Evolutionary conservation across 306 rosid species (phyloP).

Genomic region (Styphnolobium japonicum): DNA sequence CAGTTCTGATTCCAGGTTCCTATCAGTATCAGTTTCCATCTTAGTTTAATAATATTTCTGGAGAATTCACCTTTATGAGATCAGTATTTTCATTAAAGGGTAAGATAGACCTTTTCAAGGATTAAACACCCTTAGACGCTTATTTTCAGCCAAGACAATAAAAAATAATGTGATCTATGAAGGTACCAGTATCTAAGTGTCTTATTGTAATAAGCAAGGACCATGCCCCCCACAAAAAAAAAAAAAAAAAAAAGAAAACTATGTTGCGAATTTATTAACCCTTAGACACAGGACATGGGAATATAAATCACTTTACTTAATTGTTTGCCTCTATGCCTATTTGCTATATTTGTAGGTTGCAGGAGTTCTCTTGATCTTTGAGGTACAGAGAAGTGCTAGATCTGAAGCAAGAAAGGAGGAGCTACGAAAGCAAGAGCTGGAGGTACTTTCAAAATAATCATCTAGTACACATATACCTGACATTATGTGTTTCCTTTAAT

Average conservation of each 20-base stretch:
- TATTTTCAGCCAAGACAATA: too few species aligned
- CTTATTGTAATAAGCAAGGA: neutral
- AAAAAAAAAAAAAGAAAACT: neutral
- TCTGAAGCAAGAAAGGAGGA: slow-evolving; percentile 96
- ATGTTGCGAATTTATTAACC: neutral
- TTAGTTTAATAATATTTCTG: neutral
- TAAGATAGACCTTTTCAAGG: neutral
- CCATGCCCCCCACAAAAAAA: neutral
- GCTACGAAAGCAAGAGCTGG: slow-evolving; percentile 66
- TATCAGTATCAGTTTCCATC: too few species aligned
- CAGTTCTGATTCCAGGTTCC: too few species aligned
- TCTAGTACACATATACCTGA: neutral
- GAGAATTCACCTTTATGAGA: neutral
- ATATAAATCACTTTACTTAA: neutral
- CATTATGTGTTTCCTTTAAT: neutral
- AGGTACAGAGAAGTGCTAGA: slow-evolving; percentile 91
- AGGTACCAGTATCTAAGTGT: neutral
- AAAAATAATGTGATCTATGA: too few species aligned
- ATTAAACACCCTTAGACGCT: neutral
- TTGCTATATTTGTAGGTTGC: slow-evolving; percentile 65
- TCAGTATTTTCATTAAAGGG: neutral
- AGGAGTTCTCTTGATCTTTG: slow-evolving; percentile 63
- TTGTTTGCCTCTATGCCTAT: slow-evolving; percentile 3
- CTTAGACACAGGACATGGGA: neutral
- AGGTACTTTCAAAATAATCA: slow-evolving; percentile 49